phyloP scores from a whole-genome alignment of 2,329 filamentous ascomycete genomes.

The Cadophora malorum region DNA sequence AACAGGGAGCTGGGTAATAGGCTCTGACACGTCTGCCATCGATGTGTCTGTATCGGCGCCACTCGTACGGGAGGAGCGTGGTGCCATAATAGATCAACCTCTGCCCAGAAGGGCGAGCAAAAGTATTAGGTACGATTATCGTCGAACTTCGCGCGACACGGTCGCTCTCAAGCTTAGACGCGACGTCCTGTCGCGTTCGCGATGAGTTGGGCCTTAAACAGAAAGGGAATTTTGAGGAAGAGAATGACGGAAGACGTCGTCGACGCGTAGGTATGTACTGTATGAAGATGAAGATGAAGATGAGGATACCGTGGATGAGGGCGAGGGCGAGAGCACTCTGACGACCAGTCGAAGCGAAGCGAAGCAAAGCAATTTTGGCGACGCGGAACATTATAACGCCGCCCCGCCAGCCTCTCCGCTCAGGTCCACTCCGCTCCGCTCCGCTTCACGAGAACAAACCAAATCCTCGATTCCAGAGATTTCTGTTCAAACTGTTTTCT shows the following conservation, averaged over 20 bases:
- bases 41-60: slow-evolving; percentile 59
- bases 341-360: no score
- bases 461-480: slow-evolving; percentile 3
- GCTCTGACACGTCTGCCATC: slow-evolving; percentile 63
- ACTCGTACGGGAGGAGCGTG: slow-evolving; percentile 59
- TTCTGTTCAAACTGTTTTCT: background rate
- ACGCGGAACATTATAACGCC: background rate
- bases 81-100: slow-evolving; percentile 54
- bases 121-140: background rate
- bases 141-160: background rate
- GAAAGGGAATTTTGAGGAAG: background rate
- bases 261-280: background rate
- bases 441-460: background rate
- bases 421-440: background rate
- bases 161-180: background rate
- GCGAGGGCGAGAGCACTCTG: background rate
- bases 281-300: no score
- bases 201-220: background rate
- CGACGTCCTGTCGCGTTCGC: slow-evolving; percentile 7
- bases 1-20: slow-evolving; percentile 43
- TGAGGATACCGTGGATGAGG: background rate
- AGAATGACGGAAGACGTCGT: background rate
- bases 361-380: background rate
- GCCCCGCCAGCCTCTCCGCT: no score
- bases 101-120: slow-evolving; percentile 36